Evolutionary conservation across 768 basidiomycete species (phyloP), one percentile per base, ranked within the genome.

Genomic region (Amanita exitialis): DNA sequence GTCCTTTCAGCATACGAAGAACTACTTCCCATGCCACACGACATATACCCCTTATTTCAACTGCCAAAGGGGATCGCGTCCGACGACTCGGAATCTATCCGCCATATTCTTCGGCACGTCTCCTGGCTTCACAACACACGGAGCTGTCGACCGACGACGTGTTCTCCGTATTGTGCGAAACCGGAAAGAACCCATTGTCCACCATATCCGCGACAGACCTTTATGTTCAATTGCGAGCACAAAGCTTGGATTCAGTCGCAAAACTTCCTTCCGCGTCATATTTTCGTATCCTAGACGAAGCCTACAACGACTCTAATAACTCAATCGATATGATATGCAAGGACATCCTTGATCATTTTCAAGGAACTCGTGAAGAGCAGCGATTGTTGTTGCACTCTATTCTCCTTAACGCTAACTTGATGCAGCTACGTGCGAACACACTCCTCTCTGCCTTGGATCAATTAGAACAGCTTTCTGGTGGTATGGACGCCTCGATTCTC

Each of bases 21-120:
- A 58, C 59, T 59, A 53, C 57, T 53, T 41, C 61, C 49, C 25
- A 61, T 61, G 41, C 47, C 55, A 42, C 57, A 56, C 52, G 54
- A 57, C 44, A 61, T 61, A 52, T 43, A 32, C 15, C 32, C 9
- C 15, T 16, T 34, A 25, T 28, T 34, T 44, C 44, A 47, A 57
- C 20, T 59, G 56, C 27, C 52, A 18, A 53, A 45, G 47, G 37
- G 16, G 61, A 59, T 46, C 32, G 60, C 35, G 9, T 36, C 16
- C 27, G 38, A 30, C 7, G 18, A 49, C 36, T 25, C 13, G 37
- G 47, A 16, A 8, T 6, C 20, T 16, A 10, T 16, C 20, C n/a
- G 18, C 35, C 13, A 35, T 23, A 36, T 27, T 10, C 21, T 35
- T n/a, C 45, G 12, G 13, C 35, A 10, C 47, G n/a, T 21, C 12